Conservation (phyloP, 73 alveolate species). For the Paramecium tetraurelia region DNA sequence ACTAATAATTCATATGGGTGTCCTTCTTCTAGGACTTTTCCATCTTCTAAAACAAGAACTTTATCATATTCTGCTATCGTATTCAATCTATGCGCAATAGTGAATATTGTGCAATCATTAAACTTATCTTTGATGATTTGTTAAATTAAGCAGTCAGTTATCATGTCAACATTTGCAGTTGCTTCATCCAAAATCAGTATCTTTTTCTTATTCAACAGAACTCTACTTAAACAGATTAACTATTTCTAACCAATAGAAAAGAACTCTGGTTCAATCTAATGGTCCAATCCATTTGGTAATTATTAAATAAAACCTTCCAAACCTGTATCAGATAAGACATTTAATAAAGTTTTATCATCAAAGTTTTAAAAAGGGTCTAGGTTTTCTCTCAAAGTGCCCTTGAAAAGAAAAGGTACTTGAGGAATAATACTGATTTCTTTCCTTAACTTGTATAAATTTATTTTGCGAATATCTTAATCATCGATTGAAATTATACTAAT, state of each 20-base stretch:
- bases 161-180: conserved; percentile 78
- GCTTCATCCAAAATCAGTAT: conserved; percentile 81
- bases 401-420: conserved; percentile 59
- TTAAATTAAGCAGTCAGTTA: conserved; percentile 67
- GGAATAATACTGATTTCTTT: conserved; percentile 66
- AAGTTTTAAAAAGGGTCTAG: conserved; percentile 64
- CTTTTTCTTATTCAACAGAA: conserved; percentile 70
- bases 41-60: conserved; percentile 74
- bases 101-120: conserved; percentile 70
- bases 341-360: conserved; percentile 51
- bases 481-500: conserved; percentile 75
- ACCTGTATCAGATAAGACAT: conserved; percentile 75
- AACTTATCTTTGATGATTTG: conserved; percentile 68
- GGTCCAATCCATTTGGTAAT: conserved; percentile 72
- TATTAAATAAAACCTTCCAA: conserved; percentile 67
- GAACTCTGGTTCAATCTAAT: conserved; percentile 66
- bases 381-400: conserved; percentile 58
- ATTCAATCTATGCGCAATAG: conserved; percentile 79
- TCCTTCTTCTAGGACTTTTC: conserved; percentile 69
- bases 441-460: conserved; percentile 77
- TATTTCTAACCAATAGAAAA: conserved; percentile 80
- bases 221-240: conserved; percentile 77
- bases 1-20: conserved; percentile 63
- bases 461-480: conserved; percentile 71
- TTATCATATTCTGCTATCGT: conserved; percentile 78